phyloP scores from a whole-genome alignment of 192 early-diverging fungal genomes.

The Gigaspora rosea region DNA sequence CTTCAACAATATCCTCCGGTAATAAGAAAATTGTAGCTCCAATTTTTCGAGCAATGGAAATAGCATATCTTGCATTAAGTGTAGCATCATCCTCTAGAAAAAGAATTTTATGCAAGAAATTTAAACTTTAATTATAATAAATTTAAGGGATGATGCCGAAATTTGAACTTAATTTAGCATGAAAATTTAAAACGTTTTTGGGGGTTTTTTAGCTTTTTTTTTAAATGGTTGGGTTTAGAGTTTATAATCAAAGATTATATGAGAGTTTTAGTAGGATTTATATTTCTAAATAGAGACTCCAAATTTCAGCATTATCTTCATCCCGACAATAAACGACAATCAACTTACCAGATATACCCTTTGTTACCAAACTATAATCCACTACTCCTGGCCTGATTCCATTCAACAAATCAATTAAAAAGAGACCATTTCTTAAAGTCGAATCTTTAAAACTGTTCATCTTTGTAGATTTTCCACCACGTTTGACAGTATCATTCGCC shows the following conservation, averaged over 20 bases:
- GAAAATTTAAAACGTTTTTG: neutral
- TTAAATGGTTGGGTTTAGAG: too few relatives aligned
- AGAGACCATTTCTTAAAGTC: conserved; percentile 73
- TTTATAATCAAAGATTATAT: too few relatives aligned
- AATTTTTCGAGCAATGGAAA: conserved; percentile 97
- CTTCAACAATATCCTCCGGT: conserved; percentile 98
- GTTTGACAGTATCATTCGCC: conserved; percentile 84
- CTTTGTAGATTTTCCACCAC: conserved; percentile 62
- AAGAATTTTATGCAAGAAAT: neutral
- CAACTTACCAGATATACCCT: conserved; percentile 57
- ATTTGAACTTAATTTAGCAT: neutral
- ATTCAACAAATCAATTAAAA: conserved; percentile 90
- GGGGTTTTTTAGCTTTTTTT: too few relatives aligned
- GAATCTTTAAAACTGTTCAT: conserved; percentile 89
- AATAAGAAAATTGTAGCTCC: conserved; percentile 98
- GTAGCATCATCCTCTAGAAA: conserved; percentile 78
- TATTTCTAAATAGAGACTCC: too few relatives aligned
- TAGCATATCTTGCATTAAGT: conserved; percentile 94
- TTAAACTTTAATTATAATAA: conserved; percentile 9
- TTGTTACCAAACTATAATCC: conserved; percentile 81
- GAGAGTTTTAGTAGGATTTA: too few relatives aligned
- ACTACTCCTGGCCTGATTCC: conserved; percentile 92
- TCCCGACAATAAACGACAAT: neutral
- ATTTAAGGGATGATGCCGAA: too few relatives aligned
- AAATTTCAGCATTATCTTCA: too few relatives aligned